These are phyloP conservation scores for Kuraishia capsulata DNA, from an alignment of 805 yeast species.

Conservation along the genomic window DNA sequence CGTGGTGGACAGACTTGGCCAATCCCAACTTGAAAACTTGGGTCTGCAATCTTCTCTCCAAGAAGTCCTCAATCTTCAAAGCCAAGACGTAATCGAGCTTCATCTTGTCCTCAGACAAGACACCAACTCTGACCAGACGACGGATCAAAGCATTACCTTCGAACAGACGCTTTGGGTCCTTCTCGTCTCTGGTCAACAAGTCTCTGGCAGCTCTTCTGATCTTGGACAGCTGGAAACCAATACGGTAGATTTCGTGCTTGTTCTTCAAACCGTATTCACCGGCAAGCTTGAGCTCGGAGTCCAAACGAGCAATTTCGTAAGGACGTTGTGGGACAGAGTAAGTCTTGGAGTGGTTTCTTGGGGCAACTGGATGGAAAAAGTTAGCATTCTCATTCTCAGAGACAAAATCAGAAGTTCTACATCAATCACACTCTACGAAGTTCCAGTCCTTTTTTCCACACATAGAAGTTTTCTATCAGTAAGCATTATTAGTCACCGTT, in stretches of 20 bases:
- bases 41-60: constrained; percentile 99
- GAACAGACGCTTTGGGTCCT: constrained; percentile 99
- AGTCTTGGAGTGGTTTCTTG: constrained; percentile 99
- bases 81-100: constrained; percentile 99
- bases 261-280: constrained; percentile 99
- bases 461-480: constrained; percentile 4
- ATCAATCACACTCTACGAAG: neutral
- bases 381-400: neutral
- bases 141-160: constrained; percentile 99
- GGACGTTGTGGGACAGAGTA: constrained; percentile 99
- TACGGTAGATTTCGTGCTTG: constrained; percentile 99
- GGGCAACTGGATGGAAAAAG: constrained; percentile 86
- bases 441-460: constrained; percentile 4
- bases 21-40: constrained; percentile 99
- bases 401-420: constrained; percentile 1
- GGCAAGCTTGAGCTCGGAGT: constrained; percentile 97
- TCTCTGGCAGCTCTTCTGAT: constrained; percentile 99
- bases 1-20: constrained; percentile 99
- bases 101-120: constrained; percentile 98
- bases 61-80: constrained; percentile 96
- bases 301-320: constrained; percentile 98
- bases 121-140: constrained; percentile 99
- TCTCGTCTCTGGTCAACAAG: constrained; percentile 98
- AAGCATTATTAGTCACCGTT: too few species aligned
- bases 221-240: constrained; percentile 98